Percentiles rank a stretch among this genome's conserved stretches.
phyloP scores from a whole-genome alignment of 192 early-diverging fungal genomes.

The Gaertneriomyces semiglobifer region DNA sequence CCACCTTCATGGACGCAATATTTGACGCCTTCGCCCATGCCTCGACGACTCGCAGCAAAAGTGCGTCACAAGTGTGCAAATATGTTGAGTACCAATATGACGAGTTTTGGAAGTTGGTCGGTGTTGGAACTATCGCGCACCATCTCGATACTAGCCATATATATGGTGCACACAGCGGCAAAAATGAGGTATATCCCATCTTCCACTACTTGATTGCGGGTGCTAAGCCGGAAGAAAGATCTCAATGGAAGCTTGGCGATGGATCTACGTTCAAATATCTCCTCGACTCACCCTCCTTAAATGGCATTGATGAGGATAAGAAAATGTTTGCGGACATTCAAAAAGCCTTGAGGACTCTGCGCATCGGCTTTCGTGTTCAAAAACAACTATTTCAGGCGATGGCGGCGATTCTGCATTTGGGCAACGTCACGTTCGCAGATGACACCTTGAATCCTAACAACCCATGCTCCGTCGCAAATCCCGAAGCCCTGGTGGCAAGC shows the following conservation, averaged over 20 bases:
- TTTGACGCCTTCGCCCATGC: constrained; percentile 30
- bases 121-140: constrained; percentile 81
- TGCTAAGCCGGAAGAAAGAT: constrained; percentile 70
- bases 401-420: constrained; percentile 81
- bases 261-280: constrained; percentile 36
- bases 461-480: constrained; percentile 63
- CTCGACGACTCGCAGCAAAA: constrained; percentile 16
- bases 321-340: constrained; percentile 62
- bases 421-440: constrained; percentile 77
- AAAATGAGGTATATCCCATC: constrained; percentile 87
- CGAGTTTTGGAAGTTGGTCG: constrained; percentile 56
- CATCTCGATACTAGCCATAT: constrained; percentile 79
- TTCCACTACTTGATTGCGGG: constrained; percentile 88
- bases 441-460: constrained; percentile 60
- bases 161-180: constrained; percentile 41
- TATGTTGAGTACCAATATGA: constrained; percentile 31
- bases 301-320: constrained; percentile 28
- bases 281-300: constrained; percentile 44
- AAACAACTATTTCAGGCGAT: constrained; percentile 82
- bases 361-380: constrained; percentile 76
- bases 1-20: constrained; percentile 21
- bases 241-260: constrained; percentile 67
- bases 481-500: constrained; percentile 68
- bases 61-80: constrained; percentile 24
- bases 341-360: constrained; percentile 78